These are phyloP conservation scores for Mycena floridula DNA, from an alignment of 768 basidiomycete genomes.

Conservation along the genomic window DNA sequence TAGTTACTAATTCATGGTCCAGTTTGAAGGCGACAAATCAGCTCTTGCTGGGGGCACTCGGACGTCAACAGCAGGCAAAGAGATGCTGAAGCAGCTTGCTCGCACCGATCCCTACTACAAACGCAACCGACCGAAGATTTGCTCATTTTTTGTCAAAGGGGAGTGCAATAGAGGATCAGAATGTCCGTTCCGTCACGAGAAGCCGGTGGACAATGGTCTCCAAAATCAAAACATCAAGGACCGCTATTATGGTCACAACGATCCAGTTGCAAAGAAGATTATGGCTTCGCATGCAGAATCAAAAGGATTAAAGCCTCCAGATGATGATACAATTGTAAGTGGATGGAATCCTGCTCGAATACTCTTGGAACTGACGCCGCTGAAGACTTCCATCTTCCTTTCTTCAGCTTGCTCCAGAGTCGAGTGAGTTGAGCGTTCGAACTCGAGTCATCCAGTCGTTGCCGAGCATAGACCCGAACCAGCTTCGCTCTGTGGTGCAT, in stretches of 20 bases:
- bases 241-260: conserved; percentile 87
- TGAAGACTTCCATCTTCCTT: conserved; percentile 81
- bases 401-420: conserved; percentile 64
- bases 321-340: conserved; percentile 80
- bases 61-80: conserved; percentile 79
- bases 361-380: conserved; percentile 1
- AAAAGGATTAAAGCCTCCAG: conserved; percentile 85
- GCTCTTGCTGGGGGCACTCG: conserved; percentile 53
- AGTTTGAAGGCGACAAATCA: conserved; percentile 72
- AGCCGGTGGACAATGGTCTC: conserved; percentile 74
- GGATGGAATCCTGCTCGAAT: background rate
- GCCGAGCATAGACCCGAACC: conserved; percentile 52
- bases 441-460: conserved; percentile 65
- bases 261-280: conserved; percentile 93
- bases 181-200: conserved; percentile 96
- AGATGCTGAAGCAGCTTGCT: conserved; percentile 94
- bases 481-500: conserved; percentile 80
- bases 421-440: conserved; percentile 71
- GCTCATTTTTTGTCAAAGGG: conserved; percentile 94
- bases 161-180: conserved; percentile 88
- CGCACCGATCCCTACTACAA: conserved; percentile 97
- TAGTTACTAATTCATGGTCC: background rate
- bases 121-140: conserved; percentile 89
- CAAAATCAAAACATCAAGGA: conserved; percentile 93
- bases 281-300: conserved; percentile 70